Evolutionary conservation across 306 rosid species (phyloP), one percentile per base, ranked within the genome.

Genomic region (Neltuma alba): DNA sequence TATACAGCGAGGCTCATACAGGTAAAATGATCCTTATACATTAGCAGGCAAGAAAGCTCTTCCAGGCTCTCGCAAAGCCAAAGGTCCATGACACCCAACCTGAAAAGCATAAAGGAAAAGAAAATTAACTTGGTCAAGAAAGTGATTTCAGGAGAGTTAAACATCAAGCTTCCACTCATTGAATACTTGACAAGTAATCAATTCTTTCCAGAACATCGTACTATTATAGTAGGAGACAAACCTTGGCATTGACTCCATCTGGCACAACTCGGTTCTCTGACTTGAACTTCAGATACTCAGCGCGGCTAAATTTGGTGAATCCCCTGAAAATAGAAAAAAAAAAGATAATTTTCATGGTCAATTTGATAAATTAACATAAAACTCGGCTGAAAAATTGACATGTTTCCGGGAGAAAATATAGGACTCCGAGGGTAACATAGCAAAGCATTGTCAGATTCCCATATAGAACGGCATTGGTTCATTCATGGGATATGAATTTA

Each of bases 241-340:
- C 97, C 96, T 90, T 91, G 16, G 93, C 93, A 76, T 93, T 93
- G 54, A 93, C 97, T 75, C 98, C 98, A 84, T 93, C 97, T 0
- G 90, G 86, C 62, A 80, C 64, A 82, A 93, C 83, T 27, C 90
- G 90, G 25, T 85, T 84, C 83, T 89, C 95, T 11, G 87, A 18
- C 82, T 91, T 93, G 81, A 89, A 74, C 78, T 80, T 90, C 77
- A 91, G 75, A 64, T 93, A 93, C 37, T 90, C 95, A 5, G 70
- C 58, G 12, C 93, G 80, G 86, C 73, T 86, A 77, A 87, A 80
- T 84, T 93, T 93, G 10, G 98, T 93, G 75, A 93, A 93, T 40
- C 98, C 98, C 97, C 94, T 92, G 85, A 80, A 82, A 77, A 44
- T 67, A 79, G 10, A 21, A 54, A 54, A 54, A n/a, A 0, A 54